Evolutionary conservation across 2,329 filamentous ascomycete species (phyloP).

Genomic region (Aspergillus phoenicis): DNA sequence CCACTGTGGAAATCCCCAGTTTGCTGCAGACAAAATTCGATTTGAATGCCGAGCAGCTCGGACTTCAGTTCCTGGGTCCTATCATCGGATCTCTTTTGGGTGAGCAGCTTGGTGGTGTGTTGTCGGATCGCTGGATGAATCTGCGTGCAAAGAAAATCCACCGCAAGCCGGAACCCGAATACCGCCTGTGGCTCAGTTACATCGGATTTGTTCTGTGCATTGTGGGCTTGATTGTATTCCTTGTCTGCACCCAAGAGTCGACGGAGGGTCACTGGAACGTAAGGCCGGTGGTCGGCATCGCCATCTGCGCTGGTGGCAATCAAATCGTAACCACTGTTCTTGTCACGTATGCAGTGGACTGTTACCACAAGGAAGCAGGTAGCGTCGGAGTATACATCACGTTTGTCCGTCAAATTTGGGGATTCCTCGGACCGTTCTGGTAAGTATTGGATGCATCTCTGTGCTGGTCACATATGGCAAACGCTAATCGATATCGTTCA

Average conservation of each 20-base stretch:
- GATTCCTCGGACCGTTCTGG: conserved; percentile 45
- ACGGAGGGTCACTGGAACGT: conserved; percentile 55
- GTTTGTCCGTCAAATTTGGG: conserved; percentile 53
- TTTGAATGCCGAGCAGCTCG: conserved; percentile 61
- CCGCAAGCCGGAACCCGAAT: conserved; percentile 54
- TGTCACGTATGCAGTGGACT: conserved; percentile 64
- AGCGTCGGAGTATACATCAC: conserved; percentile 65
- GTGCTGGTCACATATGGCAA: background rate
- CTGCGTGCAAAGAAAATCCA: conserved; percentile 32
- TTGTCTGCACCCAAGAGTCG: conserved; percentile 56
- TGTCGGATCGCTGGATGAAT: conserved; percentile 62
- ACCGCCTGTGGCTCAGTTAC: conserved; percentile 62
- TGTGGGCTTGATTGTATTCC: conserved; percentile 59
- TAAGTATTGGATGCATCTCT: conserved; percentile 20
- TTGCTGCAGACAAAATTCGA: conserved; percentile 59
- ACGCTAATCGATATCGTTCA: conserved; percentile 23
- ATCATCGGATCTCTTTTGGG: conserved; percentile 63
- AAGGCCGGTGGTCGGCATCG: conserved; percentile 59
- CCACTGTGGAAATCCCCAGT: conserved; percentile 63
- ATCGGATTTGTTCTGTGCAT: conserved; percentile 56
- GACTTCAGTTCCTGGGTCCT: conserved; percentile 61
- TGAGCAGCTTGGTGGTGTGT: conserved; percentile 61
- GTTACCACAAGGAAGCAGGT: conserved; percentile 57
- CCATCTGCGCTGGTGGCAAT: conserved; percentile 58
- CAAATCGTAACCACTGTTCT: conserved; percentile 65